Conservation (phyloP, 208 protist genomes). For the Balamuthia mandrillaris region DNA sequence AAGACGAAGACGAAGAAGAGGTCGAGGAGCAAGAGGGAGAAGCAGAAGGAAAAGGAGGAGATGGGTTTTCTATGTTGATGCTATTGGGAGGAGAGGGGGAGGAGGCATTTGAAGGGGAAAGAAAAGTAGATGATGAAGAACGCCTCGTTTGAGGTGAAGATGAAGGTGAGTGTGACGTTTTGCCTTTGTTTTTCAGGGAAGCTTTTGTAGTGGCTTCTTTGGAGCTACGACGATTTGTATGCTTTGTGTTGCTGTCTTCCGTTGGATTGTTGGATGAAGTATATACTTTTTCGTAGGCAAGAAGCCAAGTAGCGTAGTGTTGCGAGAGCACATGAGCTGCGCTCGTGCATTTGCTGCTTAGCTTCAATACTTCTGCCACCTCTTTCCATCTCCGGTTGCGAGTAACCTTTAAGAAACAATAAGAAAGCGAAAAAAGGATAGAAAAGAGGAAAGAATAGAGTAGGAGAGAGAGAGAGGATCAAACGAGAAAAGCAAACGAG, state of each 20-base stretch:
- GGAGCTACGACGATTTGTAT: too few species aligned
- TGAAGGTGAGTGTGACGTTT: too few species aligned
- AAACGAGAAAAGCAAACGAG: neutral
- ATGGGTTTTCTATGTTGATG: too few species aligned
- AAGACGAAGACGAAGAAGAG: too few species aligned
- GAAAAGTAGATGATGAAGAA: neutral
- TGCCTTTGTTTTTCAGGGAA: too few species aligned
- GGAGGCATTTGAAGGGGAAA: neutral
- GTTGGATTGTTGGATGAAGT: neutral
- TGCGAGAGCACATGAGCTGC: neutral
- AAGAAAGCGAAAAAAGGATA: neutral
- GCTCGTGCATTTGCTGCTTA: neutral
- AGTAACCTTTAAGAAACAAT: neutral
- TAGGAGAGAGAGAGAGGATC: neutral
- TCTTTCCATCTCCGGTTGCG: neutral
- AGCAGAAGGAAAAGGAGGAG: too few species aligned
- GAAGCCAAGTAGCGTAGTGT: neutral
- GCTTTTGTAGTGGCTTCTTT: too few species aligned
- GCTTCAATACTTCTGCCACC: constrained; percentile 6
- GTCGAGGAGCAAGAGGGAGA: too few species aligned
- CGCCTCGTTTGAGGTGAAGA: neutral
- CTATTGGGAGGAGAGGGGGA: neutral
- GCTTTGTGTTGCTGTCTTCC: too few species aligned
- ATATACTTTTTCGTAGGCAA: constrained; percentile 5
- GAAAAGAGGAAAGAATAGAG: too few species aligned